These are phyloP conservation scores for Malassezia pachydermatis DNA, from an alignment of 1,284 basidiomycete species.

Conservation along the genomic window DNA sequence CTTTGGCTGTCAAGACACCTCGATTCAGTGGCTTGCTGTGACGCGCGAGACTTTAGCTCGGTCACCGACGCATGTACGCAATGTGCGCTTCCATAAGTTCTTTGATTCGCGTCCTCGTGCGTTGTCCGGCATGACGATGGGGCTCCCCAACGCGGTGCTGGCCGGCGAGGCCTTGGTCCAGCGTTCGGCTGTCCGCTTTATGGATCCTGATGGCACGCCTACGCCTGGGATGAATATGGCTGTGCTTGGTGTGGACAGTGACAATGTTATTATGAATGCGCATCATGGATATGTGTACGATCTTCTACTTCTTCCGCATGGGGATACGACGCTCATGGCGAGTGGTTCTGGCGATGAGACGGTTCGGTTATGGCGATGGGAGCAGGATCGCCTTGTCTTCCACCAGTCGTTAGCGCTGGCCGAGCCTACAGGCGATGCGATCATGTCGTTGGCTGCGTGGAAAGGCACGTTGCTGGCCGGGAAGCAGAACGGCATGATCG, in stretches of 20 bases:
- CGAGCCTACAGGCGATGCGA: constrained; percentile 50
- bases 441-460: constrained; percentile 66
- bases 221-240: constrained; percentile 3
- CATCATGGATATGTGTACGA: constrained; percentile 92
- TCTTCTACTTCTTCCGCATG: constrained; percentile 51
- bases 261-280: constrained; percentile 56
- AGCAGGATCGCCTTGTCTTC: constrained; percentile 45
- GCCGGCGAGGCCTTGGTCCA: constrained; percentile 2
- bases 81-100: constrained; percentile 38
- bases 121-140: constrained; percentile 56
- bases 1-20: constrained; percentile 73
- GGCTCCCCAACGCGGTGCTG: background rate
- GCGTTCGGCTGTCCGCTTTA: background rate
- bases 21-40: constrained; percentile 24
- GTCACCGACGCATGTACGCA: too few relatives aligned
- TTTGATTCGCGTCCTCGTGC: constrained; percentile 55
- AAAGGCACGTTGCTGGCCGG: constrained; percentile 77
- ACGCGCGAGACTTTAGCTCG: background rate
- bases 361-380: constrained; percentile 78
- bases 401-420: constrained; percentile 52
- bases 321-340: constrained; percentile 22
- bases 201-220: background rate
- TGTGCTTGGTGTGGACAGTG: constrained; percentile 2
- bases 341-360: constrained; percentile 64
- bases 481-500: constrained; percentile 83